Evolutionary conservation across 148 eudicot species (phyloP), one percentile per base, ranked within the genome.

Genomic region (Amaranthus hypochondriacus): DNA sequence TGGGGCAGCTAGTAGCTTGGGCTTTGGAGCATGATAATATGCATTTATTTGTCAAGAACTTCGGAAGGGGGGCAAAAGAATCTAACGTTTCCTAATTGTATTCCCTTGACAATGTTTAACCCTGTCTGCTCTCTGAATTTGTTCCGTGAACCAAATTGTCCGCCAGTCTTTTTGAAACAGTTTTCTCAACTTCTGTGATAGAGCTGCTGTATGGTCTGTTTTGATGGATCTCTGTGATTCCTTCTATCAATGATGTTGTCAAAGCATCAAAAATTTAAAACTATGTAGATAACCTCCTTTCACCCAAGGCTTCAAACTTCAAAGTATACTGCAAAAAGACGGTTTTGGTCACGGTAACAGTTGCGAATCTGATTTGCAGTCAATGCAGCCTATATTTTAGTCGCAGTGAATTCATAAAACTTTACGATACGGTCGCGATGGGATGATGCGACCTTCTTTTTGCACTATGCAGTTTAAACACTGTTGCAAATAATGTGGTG

Each of bases 241-340:
- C 6, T 54, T 58, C 46, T 49, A 53, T 42, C 48, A 65, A 14
- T 65, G 9, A 54, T 69, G 28, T 69, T 46, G 69, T 52, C 69
- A 13, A 12, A 55, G 62, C 73, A 55, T 69, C 4, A 18, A 55
- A 55, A 9, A 28, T 28, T 1, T 28, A 28, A 28, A 48, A 69
- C 13, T 3, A 58, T 58, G 39, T 58, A 15, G 62, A 58, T 58
- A 18, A 58, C 21, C 9, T 58, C 21, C 4, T 28, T 14, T 58
- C 9, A 58, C 8, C 15, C 6, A n/a, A 58, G 39, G 6, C 9
- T 28, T 28, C 39, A 28, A 28, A 28, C 39, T 28, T 28, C 39
- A 28, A 28, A 28, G 39, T 28, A 28, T 28, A 28, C 39, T 28
- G 39, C 39, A 28, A 28, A 28, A 28, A 28, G 39, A 28, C 2